phyloP scores from a whole-genome alignment of 345 rosid genomes.

The Citrus glauca region DNA sequence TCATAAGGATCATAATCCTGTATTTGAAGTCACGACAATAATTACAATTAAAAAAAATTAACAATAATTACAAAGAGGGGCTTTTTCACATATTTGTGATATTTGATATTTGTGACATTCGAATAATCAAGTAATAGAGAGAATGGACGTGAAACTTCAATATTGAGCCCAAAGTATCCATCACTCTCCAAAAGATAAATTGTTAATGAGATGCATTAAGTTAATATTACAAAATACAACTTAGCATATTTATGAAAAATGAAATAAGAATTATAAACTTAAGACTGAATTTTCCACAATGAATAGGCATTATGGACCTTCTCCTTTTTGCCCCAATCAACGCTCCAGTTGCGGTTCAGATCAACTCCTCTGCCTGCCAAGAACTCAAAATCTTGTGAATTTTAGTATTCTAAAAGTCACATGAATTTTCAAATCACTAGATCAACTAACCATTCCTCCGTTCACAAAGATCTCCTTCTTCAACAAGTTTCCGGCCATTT shows the following conservation, averaged over 20 bases:
- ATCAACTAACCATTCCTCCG: slow-evolving; percentile 72
- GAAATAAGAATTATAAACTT: slow-evolving; percentile 2
- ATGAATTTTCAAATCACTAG: background rate
- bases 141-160: background rate
- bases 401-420: slow-evolving; percentile 5
- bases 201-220: background rate
- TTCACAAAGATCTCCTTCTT: slow-evolving; percentile 91
- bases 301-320: slow-evolving; percentile 42
- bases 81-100: background rate
- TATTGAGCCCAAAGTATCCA: background rate
- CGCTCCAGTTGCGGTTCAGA: slow-evolving; percentile 96
- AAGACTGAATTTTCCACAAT: background rate
- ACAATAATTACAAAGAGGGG: slow-evolving; percentile 9
- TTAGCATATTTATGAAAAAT: background rate
- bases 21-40: slow-evolving; percentile 9
- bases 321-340: slow-evolving; percentile 99
- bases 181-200: background rate
- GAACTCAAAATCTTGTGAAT: slow-evolving; percentile 8
- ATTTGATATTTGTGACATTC: background rate
- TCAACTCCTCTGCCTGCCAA: slow-evolving; percentile 94
- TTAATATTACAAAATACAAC: background rate
- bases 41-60: background rate
- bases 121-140: background rate
- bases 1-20: slow-evolving; percentile 97
- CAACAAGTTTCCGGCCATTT: slow-evolving; percentile 93